phyloP scores from a whole-genome alignment of 1,284 basidiomycete genomes.

The Ganoderma meredithae region DNA sequence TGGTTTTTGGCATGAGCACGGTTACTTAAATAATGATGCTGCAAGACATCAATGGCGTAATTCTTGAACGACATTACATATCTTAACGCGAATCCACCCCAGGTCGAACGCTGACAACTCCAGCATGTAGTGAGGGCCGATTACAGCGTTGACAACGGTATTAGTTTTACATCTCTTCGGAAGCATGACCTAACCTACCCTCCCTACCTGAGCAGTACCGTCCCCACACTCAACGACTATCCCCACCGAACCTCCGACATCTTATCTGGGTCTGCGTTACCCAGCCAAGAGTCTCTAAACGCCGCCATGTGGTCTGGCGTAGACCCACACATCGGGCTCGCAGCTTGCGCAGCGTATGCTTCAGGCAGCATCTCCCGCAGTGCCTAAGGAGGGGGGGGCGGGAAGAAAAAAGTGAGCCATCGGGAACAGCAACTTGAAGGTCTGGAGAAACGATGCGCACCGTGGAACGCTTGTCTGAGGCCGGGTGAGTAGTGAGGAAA shows the following conservation, averaged over 20 bases:
- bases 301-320: constrained; percentile 33
- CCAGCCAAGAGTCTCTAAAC: constrained; percentile 34
- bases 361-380: constrained; percentile 64
- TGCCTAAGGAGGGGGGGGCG: constrained; percentile 45
- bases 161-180: neutral
- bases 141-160: neutral
- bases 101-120: neutral
- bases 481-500: constrained; percentile 82
- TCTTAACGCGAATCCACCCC: too few species aligned
- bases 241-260: constrained; percentile 31
- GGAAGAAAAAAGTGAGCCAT: neutral
- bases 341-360: constrained; percentile 56
- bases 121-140: neutral
- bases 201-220: neutral
- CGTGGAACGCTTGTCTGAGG: constrained; percentile 72
- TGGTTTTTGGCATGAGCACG: too few species aligned
- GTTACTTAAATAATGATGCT: too few species aligned
- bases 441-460: constrained; percentile 46
- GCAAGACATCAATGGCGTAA: too few species aligned
- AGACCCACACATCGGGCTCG: constrained; percentile 36
- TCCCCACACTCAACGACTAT: constrained; percentile 1
- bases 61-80: too few species aligned
- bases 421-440: neutral
- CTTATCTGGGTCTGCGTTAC: constrained; percentile 14
- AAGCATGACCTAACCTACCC: neutral